A percentile compares a stretch with the other conserved stretches of the same genome.
Evolutionary conservation across 129 eudicot genomes (phyloP).

Genomic region (Daucus carota): DH1_v3.0 NC_030384.2:49292001-49292500

Average conservation of each 20-base stretch:
- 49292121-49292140: not conserved
- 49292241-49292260: not conserved
- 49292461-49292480: constrained; percentile 53
- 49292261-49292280: not conserved
- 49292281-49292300: not conserved
- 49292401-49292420: constrained; percentile 43
- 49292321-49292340: not conserved
- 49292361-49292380: not conserved
- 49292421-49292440: constrained; percentile 63
- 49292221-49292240: not conserved
- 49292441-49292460: constrained; percentile 53
- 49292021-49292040: not conserved
- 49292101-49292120: not conserved
- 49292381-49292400: constrained; percentile 4
- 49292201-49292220: not conserved
- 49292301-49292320: not conserved
- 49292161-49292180: not conserved
- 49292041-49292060: not conserved
- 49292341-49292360: not conserved
- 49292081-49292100: not conserved
- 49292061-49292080: not conserved
- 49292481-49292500: constrained; percentile 78
- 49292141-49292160: not conserved
- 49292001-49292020: not conserved
- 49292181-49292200: not conserved